phyloP scores from a whole-genome alignment of 1,284 basidiomycete genomes.

The Mycena citricolor region DNA sequence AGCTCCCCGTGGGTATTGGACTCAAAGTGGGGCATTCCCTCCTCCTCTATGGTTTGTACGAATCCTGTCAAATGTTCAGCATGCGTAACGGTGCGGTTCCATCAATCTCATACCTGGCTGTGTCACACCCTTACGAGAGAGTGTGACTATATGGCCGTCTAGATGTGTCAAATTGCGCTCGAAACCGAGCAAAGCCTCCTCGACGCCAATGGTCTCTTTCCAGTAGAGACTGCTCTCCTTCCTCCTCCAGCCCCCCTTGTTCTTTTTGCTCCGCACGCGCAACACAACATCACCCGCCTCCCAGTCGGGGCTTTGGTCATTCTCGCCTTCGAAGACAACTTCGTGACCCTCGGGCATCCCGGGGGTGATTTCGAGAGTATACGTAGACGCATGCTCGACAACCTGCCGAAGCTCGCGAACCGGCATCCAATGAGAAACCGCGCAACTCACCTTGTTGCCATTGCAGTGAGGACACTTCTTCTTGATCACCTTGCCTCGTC shows the following conservation, averaged over 20 bases:
- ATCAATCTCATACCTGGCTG: conserved; percentile 66
- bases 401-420: conserved; percentile 39
- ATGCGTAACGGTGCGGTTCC: not conserved
- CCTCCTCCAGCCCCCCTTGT: conserved; percentile 78
- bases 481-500: conserved; percentile 78
- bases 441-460: conserved; percentile 56
- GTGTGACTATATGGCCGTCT: conserved; percentile 78
- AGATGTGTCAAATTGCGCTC: conserved; percentile 85
- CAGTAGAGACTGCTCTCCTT: conserved; percentile 90
- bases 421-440: not conserved
- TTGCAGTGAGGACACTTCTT: conserved; percentile 78
- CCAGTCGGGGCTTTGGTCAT: conserved; percentile 91
- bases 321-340: conserved; percentile 89
- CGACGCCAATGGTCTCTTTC: conserved; percentile 84
- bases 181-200: conserved; percentile 87
- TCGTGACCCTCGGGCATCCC: conserved; percentile 93
- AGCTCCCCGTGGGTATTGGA: conserved; percentile 73
- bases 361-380: conserved; percentile 78
- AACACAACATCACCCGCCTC: conserved; percentile 90
- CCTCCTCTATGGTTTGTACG: conserved; percentile 81
- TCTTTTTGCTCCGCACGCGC: conserved; percentile 73
- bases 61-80: conserved; percentile 50
- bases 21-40: conserved; percentile 85
- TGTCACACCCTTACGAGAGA: conserved; percentile 77
- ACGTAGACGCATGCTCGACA: conserved; percentile 78